Base-by-base conservation (phyloP, 345 rosid genomes). In the Camelina hispida region DNA sequence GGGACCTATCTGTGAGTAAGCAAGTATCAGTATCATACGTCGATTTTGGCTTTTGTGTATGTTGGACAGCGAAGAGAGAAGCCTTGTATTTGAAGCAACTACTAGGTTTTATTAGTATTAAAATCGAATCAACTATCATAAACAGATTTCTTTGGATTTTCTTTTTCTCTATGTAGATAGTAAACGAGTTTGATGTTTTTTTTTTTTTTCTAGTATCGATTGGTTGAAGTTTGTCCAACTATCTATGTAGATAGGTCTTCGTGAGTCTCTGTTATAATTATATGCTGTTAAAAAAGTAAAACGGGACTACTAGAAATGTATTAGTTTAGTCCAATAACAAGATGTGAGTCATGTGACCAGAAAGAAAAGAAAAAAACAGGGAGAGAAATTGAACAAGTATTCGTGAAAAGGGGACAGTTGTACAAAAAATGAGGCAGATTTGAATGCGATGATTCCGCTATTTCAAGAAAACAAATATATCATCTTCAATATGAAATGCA, bases 391-490 rank as follows among this genome's bases (percentile, higher is more conserved):
- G 28, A 75, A 55, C 35, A 58, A 35, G 18, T 18, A 42, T 66
- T 57, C 62, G 66, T 71, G 55, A 56, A 77, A 60, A 18, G 38
- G 64, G 64, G 64, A 62, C 35, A 56, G 43, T 62, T 65, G 48
- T 53, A 71, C 80, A 13, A 64, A 2, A 71, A 71, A 63, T 65
- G 30, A 65, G 73, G 73, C 81, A 59, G 50, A 43, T 71, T 78
- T 78, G 30, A 66, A 65, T 78, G 73, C 77, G 81, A 65, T 66
- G 77, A 78, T 78, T 78, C 77, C 73, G 81, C 72, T 58, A 46
- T 71, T 30, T 50, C 22, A 37, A 18, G 44, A 8, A 23, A 8
- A 50, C 52, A 25, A 65, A 60, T 30, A 37, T 8, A 34, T 68
- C 38, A 61, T 42, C 2, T 53, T 69, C 65, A 69, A 62, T 68